Evolutionary conservation across 73 alveolate genomes (phyloP).

Genomic region (Paramecium primaurelia): DNA sequence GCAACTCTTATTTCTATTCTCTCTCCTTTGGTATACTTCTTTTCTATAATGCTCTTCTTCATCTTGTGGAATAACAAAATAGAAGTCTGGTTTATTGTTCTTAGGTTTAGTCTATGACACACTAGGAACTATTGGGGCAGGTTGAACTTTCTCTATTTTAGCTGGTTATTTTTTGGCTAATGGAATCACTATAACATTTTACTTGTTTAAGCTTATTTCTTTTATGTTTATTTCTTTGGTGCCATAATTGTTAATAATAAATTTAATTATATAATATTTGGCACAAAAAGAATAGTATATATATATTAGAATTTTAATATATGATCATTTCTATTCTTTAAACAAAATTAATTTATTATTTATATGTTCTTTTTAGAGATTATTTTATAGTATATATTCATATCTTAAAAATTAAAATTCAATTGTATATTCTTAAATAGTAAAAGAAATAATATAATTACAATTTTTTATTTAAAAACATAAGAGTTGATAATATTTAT

Average conservation of each 20-base stretch:
- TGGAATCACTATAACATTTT: background rate
- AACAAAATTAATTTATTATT: too few species aligned
- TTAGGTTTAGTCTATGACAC: background rate
- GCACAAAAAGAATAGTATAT: background rate
- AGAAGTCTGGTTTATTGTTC: background rate
- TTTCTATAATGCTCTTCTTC: background rate
- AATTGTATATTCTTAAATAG: too few species aligned
- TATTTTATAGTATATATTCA: too few species aligned
- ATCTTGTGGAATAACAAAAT: background rate
- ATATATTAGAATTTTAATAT: background rate
- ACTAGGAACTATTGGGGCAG: background rate
- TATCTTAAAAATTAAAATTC: too few species aligned
- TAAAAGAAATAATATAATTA: too few species aligned
- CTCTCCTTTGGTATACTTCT: background rate
- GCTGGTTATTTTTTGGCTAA: background rate
- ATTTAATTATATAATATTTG: background rate
- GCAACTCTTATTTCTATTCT: background rate
- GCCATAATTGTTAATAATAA: background rate
- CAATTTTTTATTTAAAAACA: too few species aligned
- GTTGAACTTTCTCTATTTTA: background rate
- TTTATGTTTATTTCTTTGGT: background rate
- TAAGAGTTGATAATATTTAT: too few species aligned
- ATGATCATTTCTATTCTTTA: background rate
- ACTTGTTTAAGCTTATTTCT: background rate
- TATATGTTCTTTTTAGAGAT: too few species aligned